phyloP scores from a whole-genome alignment of 1,284 basidiomycete species.

The Ustilago crameri region DNA sequence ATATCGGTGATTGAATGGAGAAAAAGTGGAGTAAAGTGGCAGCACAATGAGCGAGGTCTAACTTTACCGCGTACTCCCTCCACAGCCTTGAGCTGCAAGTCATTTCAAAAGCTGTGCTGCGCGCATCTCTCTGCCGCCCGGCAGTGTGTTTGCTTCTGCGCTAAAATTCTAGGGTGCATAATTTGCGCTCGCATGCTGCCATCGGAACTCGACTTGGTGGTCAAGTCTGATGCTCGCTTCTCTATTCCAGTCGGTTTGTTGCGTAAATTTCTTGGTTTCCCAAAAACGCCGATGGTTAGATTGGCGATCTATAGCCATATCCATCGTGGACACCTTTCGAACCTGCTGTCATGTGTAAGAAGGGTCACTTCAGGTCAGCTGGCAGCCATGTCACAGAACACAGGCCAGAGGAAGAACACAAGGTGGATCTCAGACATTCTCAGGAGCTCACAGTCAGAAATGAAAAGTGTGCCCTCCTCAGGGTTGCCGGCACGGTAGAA shows the following conservation, averaged over 20 bases:
- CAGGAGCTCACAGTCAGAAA: too few species aligned
- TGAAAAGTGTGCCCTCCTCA: too few species aligned
- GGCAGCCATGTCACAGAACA: not conserved
- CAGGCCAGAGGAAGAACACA: too few species aligned
- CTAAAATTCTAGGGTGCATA: not conserved
- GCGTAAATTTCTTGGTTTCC: not conserved
- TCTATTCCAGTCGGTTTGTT: too few species aligned
- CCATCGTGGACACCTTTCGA: too few species aligned
- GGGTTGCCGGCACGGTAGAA: conserved; percentile 10
- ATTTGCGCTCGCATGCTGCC: not conserved
- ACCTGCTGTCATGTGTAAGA: too few species aligned
- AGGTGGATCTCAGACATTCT: too few species aligned
- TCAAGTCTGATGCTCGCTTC: conserved; percentile 1
- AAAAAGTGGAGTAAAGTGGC: not conserved
- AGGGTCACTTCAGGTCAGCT: not conserved
- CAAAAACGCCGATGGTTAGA: conserved; percentile 28
- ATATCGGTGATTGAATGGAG: not conserved
- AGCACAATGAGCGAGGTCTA: too few species aligned
- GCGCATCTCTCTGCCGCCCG: conserved; percentile 1
- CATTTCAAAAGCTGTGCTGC: conserved; percentile 15
- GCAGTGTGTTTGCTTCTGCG: not conserved
- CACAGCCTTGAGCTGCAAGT: not conserved
- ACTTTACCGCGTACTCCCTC: conserved; percentile 3
- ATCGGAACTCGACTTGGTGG: too few species aligned
- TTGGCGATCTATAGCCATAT: too few species aligned